phyloP scores from a whole-genome alignment of 768 basidiomycete genomes.

The Suillus brevipes region DNA sequence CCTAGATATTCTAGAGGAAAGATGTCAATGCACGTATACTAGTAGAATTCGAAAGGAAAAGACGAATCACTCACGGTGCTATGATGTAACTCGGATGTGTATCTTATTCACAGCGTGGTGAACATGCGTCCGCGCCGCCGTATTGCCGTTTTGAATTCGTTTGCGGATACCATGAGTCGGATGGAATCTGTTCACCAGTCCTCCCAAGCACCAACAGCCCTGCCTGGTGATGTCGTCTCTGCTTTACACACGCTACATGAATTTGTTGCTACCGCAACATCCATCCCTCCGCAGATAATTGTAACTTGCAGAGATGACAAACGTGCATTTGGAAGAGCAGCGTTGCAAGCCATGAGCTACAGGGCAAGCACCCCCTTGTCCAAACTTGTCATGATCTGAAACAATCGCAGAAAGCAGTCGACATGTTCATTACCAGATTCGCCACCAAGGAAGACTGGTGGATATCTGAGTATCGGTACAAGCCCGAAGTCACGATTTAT shows the following conservation, averaged over 20 bases:
- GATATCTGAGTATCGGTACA: constrained; percentile 35
- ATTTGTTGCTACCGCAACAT: constrained; percentile 28
- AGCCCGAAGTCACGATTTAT: constrained; percentile 35
- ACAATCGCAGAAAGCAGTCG: constrained; percentile 27
- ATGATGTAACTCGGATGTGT: neutral
- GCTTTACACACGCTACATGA: constrained; percentile 31
- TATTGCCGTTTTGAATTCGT: neutral
- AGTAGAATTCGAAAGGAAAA: neutral
- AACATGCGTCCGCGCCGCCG: neutral
- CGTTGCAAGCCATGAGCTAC: constrained; percentile 34
- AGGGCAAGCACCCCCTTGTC: constrained; percentile 23
- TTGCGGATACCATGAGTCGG: constrained; percentile 27
- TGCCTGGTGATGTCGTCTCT: constrained; percentile 30
- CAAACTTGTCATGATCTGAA: neutral
- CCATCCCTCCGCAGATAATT: constrained; percentile 33
- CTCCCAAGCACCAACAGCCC: constrained; percentile 17
- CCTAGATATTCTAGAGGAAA: neutral
- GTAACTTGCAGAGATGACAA: constrained; percentile 32
- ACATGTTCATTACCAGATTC: constrained; percentile 34
- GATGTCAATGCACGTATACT: neutral
- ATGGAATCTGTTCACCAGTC: constrained; percentile 22
- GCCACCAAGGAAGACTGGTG: constrained; percentile 37
- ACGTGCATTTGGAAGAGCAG: constrained; percentile 32
- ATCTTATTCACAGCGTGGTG: neutral
- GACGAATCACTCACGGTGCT: neutral